Evolutionary conservation across 331 rosid genomes (phyloP).

Genomic region (Pyracantha coccinea): DNA sequence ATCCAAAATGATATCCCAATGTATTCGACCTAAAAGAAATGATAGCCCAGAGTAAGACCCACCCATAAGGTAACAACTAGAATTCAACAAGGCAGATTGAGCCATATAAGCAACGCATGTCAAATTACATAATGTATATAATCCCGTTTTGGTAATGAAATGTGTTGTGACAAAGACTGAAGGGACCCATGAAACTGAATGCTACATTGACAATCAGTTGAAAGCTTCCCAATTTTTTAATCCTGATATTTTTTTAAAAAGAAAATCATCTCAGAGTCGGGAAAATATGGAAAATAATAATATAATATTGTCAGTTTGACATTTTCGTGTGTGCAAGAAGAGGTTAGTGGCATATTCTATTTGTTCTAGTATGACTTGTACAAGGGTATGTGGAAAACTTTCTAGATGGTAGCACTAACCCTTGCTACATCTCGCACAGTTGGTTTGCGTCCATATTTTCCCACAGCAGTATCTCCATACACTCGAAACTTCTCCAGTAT

Average conservation of each 20-base stretch:
- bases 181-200: background rate
- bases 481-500: constrained; percentile 63
- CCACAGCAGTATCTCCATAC: constrained; percentile 80
- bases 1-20: background rate
- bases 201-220: background rate
- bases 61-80: too few species aligned
- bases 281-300: background rate
- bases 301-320: background rate
- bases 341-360: background rate
- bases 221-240: background rate
- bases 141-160: background rate
- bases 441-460: constrained; percentile 71
- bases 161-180: background rate
- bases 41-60: background rate
- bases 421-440: constrained; percentile 64
- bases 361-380: background rate
- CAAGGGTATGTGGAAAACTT: background rate
- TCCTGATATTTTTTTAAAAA: background rate
- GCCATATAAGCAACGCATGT: background rate
- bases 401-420: constrained; percentile 31
- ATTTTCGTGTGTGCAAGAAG: background rate
- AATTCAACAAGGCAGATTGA: background rate
- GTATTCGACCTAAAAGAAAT: background rate
- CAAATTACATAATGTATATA: background rate
- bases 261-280: background rate